A percentile compares a stretch with the other conserved stretches of the same genome.
phyloP scores from a whole-genome alignment of 345 rosid species.

The Boechera retrofracta region DNA sequence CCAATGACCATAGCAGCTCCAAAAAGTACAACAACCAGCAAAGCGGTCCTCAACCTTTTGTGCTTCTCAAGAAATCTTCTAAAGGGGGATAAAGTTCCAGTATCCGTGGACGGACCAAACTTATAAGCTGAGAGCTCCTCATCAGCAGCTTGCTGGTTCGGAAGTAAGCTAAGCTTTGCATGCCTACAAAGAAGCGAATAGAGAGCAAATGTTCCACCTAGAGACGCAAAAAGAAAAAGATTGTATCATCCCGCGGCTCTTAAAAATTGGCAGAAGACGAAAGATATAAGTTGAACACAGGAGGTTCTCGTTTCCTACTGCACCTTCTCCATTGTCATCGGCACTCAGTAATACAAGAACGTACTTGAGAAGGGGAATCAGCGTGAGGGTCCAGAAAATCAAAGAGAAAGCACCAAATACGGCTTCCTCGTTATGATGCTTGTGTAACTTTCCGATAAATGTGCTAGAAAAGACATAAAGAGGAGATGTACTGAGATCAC shows the following conservation, averaged over 20 bases:
- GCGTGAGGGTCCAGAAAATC: conserved; percentile 89
- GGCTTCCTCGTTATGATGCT: conserved; percentile 60
- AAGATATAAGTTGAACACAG: not conserved
- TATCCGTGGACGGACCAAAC: conserved; percentile 57
- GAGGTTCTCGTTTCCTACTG: not conserved
- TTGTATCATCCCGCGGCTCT: conserved; percentile 19
- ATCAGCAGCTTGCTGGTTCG: conserved; percentile 96
- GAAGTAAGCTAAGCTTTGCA: conserved; percentile 85
- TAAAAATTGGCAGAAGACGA: conserved; percentile 2
- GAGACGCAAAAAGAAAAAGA: conserved; percentile 30
- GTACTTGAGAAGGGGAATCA: conserved; percentile 79
- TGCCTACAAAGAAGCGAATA: conserved; percentile 90
- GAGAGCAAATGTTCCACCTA: conserved; percentile 94
- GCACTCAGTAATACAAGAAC: conserved; percentile 66
- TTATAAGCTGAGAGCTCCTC: conserved; percentile 91
- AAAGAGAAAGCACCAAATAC: conserved; percentile 86
- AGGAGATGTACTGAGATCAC: conserved; percentile 87
- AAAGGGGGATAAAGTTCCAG: conserved; percentile 55
- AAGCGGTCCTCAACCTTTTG: conserved; percentile 68
- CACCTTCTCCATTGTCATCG: conserved; percentile 92
- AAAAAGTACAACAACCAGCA: conserved; percentile 74
- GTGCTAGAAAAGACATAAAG: conserved; percentile 75
- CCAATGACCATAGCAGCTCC: conserved; percentile 93
- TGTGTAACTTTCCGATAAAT: conserved; percentile 62
- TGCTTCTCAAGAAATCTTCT: conserved; percentile 80